These are phyloP conservation scores for Chenopodium quinoa DNA, from an alignment of 148 eudicot species.

Conservation along the genomic window DNA sequence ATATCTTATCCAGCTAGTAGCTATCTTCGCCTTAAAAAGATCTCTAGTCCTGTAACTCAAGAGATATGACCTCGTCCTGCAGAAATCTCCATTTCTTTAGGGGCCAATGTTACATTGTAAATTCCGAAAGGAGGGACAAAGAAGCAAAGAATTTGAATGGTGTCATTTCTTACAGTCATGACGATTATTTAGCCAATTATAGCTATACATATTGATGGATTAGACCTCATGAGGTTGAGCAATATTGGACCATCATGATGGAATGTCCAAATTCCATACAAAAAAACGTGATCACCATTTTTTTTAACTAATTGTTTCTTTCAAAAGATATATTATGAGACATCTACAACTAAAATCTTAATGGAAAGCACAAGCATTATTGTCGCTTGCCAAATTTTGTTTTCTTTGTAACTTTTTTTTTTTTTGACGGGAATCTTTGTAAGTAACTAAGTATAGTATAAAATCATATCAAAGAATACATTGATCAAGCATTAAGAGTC, in stretches of 20 bases:
- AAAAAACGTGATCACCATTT: background rate
- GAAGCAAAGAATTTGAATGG: background rate
- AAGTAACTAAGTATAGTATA: background rate
- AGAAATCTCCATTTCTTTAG: background rate
- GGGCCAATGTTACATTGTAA: background rate
- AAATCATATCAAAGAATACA: background rate
- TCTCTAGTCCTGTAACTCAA: background rate
- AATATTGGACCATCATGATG: background rate
- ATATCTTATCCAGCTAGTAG: background rate
- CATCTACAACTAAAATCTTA: too few species aligned
- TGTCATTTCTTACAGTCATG: slow-evolving; percentile 7
- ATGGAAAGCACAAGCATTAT: background rate
- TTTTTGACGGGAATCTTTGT: background rate
- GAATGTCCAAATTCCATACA: background rate
- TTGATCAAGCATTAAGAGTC: background rate
- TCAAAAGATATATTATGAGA: background rate
- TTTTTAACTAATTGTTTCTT: background rate
- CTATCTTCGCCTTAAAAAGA: background rate
- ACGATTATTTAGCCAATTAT: background rate
- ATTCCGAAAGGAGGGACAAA: slow-evolving; percentile 9
- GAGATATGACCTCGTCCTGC: background rate
- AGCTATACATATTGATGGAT: background rate
- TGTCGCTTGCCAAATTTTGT: background rate
- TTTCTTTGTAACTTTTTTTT: background rate
- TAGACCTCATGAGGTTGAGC: background rate